Conservation (phyloP, 2,329 filamentous ascomycete genomes). For the Lecanoromycetidae sp. region DNA sequence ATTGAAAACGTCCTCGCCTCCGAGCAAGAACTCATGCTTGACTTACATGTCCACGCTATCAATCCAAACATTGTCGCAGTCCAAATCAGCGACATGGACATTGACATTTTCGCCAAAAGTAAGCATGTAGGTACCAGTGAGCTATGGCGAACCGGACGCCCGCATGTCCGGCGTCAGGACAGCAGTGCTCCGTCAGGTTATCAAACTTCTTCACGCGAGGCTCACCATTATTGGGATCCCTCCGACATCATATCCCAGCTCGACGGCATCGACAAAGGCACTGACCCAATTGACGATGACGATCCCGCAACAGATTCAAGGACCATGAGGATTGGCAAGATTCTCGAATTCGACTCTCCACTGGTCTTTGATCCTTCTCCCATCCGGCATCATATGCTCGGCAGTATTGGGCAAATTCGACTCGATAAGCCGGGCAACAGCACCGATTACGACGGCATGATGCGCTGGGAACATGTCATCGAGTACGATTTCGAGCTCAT, state of each 20-base stretch:
- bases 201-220: background rate
- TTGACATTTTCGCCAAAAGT: conserved; percentile 91
- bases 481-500: conserved; percentile 90
- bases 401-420: conserved; percentile 71
- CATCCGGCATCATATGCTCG: conserved; percentile 59
- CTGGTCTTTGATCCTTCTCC: conserved; percentile 83
- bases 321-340: conserved; percentile 84
- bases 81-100: conserved; percentile 70
- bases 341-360: conserved; percentile 75
- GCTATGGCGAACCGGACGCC: conserved; percentile 27
- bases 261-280: conserved; percentile 40
- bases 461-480: conserved; percentile 81
- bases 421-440: conserved; percentile 74
- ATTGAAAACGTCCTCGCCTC: conserved; percentile 87
- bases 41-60: conserved; percentile 72
- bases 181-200: background rate
- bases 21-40: conserved; percentile 89
- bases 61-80: conserved; percentile 92
- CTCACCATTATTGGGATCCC: background rate
- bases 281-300: conserved; percentile 54
- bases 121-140: conserved; percentile 61
- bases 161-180: conserved; percentile 9
- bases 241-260: conserved; percentile 4
- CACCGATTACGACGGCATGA: conserved; percentile 67
- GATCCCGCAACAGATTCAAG: conserved; percentile 53